A percentile compares a stretch with the other conserved stretches of the same genome.
Evolutionary conservation across 164 flowering plant species (phyloP).

Genomic region (grape (Vitis vinifera)): ASM3070453v1 NC_081816.1:4644001-4644500

Average conservation of each 20-base stretch:
- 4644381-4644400: neutral
- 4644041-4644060: conserved; percentile 10
- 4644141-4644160: conserved; percentile 17
- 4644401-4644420: neutral
- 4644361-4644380: conserved; percentile 20
- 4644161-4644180: no score
- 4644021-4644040: neutral
- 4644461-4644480: neutral
- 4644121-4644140: conserved; percentile 20
- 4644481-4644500: neutral
- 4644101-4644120: conserved; percentile 25
- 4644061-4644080: conserved; percentile 21
- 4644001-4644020: neutral
- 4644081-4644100: conserved; percentile 19
- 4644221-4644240: neutral
- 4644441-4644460: neutral
- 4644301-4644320: conserved; percentile 16
- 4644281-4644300: conserved; percentile 11
- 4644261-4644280: neutral
- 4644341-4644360: conserved; percentile 24
- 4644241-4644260: neutral
- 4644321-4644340: conserved; percentile 19
- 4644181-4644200: no score
- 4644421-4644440: neutral
- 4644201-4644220: no score